Base-by-base conservation (phyloP, 2,329 filamentous ascomycete genomes). In the Sclerotinia minor region DNA sequence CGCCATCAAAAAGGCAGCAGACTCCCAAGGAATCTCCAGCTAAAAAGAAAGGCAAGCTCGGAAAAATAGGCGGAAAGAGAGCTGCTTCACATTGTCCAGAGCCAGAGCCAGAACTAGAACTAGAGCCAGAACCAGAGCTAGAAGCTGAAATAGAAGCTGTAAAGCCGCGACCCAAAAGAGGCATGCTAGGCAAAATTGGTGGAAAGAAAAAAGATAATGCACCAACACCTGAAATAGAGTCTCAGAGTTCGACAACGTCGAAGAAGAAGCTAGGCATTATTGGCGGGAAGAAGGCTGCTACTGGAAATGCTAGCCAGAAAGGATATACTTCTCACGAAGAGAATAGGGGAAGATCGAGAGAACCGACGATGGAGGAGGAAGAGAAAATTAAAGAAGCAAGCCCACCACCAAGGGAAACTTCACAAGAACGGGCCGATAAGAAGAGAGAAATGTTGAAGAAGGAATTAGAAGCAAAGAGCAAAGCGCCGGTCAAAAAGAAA, bases 401-500 rank as follows among this genome's bases (percentile, higher is more conserved):
- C 8, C 71, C 69, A 29, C 65, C 65, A 24, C 67, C 67, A 29
- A 53, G 35, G 54, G 76, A 77, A 57, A 78, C 75, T n/a, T 74
- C 71, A 21, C 38, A 70, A 49, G 76, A 77, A 65, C 72, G 73
- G 45, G 76, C 76, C 21, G 69, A 77, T 69, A 73, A 69, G 64
- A 78, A 75, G 64, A 71, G 76, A 38, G 68, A 64, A 32, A 59
- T 70, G 67, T 59, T 77, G 67, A 74, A 75, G 60, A 72, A 68
- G 64, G 72, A 77, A 60, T 69, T 78, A 69, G 76, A 76, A 63
- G 72, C 70, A 67, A 77, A 78, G 64, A 71, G 73, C 13, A 75
- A 72, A 57, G 72, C 70, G 19, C 75, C 76, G 19, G 71, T 68
- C 17, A 77, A 75, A 66, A 78, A 78, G 69, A 78, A 76, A 69